Percentiles rank a stretch among this genome's conserved stretches.
phyloP scores from a whole-genome alignment of 345 rosid species.

The Aethionema arabicum region DNA sequence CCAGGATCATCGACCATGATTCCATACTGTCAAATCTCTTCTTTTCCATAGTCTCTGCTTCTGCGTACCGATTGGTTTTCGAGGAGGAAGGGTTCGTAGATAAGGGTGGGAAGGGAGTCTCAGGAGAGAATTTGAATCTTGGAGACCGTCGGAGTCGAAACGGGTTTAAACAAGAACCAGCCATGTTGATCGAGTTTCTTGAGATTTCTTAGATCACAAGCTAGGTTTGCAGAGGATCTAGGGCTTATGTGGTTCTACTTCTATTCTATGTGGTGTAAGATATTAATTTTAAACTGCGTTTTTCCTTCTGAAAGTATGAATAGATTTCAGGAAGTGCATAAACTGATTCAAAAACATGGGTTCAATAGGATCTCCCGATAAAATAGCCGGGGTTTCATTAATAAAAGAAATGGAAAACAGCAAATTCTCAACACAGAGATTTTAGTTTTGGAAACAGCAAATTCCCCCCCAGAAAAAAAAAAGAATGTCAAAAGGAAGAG shows the following conservation, averaged over 20 bases:
- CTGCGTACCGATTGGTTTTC: slow-evolving; percentile 44
- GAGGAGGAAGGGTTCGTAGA: slow-evolving; percentile 56
- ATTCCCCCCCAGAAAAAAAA: neutral
- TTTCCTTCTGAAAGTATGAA: slow-evolving; percentile 89
- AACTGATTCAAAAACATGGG: slow-evolving; percentile 95
- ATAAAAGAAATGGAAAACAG: slow-evolving; percentile 33
- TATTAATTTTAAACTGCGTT: slow-evolving; percentile 40
- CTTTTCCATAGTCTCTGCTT: slow-evolving; percentile 79
- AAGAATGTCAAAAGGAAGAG: slow-evolving; percentile 32
- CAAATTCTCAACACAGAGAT: slow-evolving; percentile 17
- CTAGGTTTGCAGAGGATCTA: slow-evolving; percentile 20
- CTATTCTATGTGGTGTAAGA: neutral
- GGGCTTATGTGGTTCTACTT: slow-evolving; percentile 6
- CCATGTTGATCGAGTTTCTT: slow-evolving; percentile 43
- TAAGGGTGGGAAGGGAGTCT: slow-evolving; percentile 14
- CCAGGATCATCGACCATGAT: slow-evolving; percentile 96
- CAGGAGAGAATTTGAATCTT: slow-evolving; percentile 44
- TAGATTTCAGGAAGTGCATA: slow-evolving; percentile 94
- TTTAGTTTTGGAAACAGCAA: neutral
- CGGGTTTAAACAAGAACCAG: slow-evolving; percentile 67
- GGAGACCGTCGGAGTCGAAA: slow-evolving; percentile 58
- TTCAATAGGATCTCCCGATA: slow-evolving; percentile 39
- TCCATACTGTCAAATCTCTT: slow-evolving; percentile 93
- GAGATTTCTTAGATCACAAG: slow-evolving; percentile 23
- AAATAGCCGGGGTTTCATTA: slow-evolving; percentile 53